Percentiles rank a stretch among this genome's conserved stretches.
Evolutionary conservation across 2,329 filamentous ascomycete species (phyloP).

Genomic region (Paracamarosporium sp.): DNA sequence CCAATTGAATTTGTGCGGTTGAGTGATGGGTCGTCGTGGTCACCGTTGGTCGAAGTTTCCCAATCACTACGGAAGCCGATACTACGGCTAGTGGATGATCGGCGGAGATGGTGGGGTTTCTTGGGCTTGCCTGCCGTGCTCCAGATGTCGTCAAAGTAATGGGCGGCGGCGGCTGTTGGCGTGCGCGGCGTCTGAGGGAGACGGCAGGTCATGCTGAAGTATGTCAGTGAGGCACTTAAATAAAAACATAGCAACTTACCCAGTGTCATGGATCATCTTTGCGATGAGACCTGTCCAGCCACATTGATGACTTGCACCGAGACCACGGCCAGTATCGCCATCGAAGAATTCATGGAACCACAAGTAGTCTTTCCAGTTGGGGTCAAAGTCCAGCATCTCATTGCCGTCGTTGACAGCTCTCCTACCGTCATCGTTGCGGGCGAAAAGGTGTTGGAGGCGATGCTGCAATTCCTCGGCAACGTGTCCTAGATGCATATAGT

Average conservation of each 20-base stretch:
- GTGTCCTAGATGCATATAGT: slow-evolving; percentile 94
- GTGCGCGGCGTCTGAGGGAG: slow-evolving; percentile 92
- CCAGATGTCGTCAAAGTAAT: slow-evolving; percentile 96
- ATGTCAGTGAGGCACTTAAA: neutral
- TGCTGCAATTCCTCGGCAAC: slow-evolving; percentile 96
- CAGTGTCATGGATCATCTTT: slow-evolving; percentile 96
- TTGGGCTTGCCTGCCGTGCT: slow-evolving; percentile 54
- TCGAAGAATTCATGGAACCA: slow-evolving; percentile 99
- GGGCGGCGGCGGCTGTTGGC: slow-evolving; percentile 79
- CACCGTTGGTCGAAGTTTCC: slow-evolving; percentile 49
- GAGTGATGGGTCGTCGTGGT: slow-evolving; percentile 38
- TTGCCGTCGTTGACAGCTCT: slow-evolving; percentile 88
- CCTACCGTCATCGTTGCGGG: slow-evolving; percentile 80
- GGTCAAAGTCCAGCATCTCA: slow-evolving; percentile 87
- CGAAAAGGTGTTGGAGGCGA: slow-evolving; percentile 89
- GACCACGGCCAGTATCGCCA: slow-evolving; percentile 84
- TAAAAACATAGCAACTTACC: slow-evolving; percentile 63
- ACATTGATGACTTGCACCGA: slow-evolving; percentile 93
- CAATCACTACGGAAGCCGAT: slow-evolving; percentile 85
- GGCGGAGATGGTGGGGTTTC: slow-evolving; percentile 66
- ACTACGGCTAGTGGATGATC: slow-evolving; percentile 82
- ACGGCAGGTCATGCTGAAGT: slow-evolving; percentile 77
- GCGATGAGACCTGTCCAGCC: slow-evolving; percentile 96
- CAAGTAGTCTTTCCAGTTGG: slow-evolving; percentile 89
- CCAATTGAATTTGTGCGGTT: slow-evolving; percentile 56